These are phyloP conservation scores for Periglandula ipomoeae DNA, from an alignment of 2,329 filamentous ascomycete genomes.

Conservation along the genomic window DNA sequence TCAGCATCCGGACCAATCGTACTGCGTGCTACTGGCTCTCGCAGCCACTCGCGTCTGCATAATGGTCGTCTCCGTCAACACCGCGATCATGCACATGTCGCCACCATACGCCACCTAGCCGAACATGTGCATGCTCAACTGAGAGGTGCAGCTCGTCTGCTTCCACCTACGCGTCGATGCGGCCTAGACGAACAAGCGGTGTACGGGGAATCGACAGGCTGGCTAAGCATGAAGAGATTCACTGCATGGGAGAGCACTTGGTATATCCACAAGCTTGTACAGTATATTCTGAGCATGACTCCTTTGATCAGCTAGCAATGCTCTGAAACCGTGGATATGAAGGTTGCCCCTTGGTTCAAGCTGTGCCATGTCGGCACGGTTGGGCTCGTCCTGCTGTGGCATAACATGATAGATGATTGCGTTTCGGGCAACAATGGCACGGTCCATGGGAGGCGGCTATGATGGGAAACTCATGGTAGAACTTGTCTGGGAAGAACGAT, in stretches of 20 bases:
- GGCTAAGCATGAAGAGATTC: not conserved
- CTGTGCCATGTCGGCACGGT: not conserved
- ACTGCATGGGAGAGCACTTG: not conserved
- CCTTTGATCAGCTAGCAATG: too few relatives aligned
- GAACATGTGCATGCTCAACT: not conserved
- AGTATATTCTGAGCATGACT: not conserved
- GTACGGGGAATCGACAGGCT: not conserved
- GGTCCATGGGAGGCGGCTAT: not conserved
- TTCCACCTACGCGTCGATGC: not conserved
- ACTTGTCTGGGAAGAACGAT: not conserved
- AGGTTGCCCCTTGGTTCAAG: not conserved
- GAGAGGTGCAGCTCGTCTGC: not conserved
- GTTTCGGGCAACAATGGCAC: not conserved
- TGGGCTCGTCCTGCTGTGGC: conserved; percentile 3
- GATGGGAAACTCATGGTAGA: too few relatives aligned
- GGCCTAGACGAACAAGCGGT: conserved; percentile 1
- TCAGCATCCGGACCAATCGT: not conserved
- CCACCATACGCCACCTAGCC: not conserved
- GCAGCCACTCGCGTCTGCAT: not conserved
- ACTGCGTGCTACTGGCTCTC: not conserved
- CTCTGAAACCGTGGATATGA: not conserved
- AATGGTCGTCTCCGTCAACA: not conserved
- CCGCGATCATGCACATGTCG: conserved; percentile 2
- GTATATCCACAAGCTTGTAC: not conserved
- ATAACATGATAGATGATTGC: not conserved